Evolutionary conservation across 148 eudicot species (phyloP).

Genomic region (Bassia scoparia): DNA sequence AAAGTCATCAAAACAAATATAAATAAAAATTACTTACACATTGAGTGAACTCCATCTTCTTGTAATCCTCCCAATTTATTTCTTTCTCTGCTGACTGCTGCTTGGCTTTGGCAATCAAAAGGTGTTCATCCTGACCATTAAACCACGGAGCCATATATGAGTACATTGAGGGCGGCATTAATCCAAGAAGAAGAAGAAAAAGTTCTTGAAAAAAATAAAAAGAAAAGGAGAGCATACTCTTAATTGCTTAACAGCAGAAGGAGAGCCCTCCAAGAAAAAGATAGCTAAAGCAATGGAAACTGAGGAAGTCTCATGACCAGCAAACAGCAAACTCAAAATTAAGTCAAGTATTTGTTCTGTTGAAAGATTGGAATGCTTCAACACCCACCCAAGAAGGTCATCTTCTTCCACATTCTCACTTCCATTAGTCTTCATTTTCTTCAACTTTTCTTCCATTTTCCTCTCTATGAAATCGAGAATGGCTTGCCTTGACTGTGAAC

Average conservation of each 20-base stretch:
- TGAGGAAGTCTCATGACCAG: conserved; percentile 97
- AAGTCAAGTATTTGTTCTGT: conserved; percentile 94
- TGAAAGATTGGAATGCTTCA: conserved; percentile 71
- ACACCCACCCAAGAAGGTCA: conserved; percentile 92
- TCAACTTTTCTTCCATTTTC: conserved; percentile 64
- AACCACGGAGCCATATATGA: not conserved
- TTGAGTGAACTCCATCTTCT: conserved; percentile 94
- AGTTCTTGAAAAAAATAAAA: not conserved
- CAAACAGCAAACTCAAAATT: conserved; percentile 81
- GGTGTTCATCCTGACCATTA: conserved; percentile 68
- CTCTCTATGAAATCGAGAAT: conserved; percentile 74
- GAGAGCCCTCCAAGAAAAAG: conserved; percentile 72
- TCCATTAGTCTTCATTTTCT: conserved; percentile 30
- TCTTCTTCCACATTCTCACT: conserved; percentile 47
- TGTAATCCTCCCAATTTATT: conserved; percentile 91
- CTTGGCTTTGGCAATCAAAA: conserved; percentile 54
- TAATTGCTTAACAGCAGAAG: conserved; percentile 63
- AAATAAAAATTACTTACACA: conserved; percentile 53
- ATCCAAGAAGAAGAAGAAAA: not conserved
- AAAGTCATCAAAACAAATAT: not conserved
- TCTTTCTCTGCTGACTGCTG: conserved; percentile 47
- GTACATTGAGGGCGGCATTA: not conserved
- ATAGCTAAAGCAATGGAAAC: conserved; percentile 88
- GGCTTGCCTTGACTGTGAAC: conserved; percentile 65
- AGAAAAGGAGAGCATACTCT: conserved; percentile 39